These are phyloP conservation scores for Lathyrus sativus DNA, from an alignment of 306 rosid genomes.

Conservation along the genomic window DNA sequence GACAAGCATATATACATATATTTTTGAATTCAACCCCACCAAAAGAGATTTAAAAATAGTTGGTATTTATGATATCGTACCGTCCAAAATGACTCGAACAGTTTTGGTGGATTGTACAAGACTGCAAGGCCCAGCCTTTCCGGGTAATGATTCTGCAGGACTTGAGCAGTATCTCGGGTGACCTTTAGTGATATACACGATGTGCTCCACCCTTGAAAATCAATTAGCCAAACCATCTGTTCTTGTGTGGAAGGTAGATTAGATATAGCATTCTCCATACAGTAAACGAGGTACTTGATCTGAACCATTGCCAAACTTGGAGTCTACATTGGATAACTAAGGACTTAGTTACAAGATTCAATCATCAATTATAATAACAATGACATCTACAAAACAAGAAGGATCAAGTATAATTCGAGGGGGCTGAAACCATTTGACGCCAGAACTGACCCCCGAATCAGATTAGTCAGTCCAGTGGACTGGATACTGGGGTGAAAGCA, in stretches of 20 bases:
- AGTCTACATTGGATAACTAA: slow-evolving; percentile 48
- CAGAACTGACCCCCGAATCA: too few relatives aligned
- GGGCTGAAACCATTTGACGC: too few relatives aligned
- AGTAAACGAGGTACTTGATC: slow-evolving; percentile 70
- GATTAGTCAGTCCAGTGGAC: too few relatives aligned
- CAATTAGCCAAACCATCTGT: slow-evolving; percentile 81
- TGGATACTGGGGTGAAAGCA: too few relatives aligned
- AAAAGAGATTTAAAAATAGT: too few relatives aligned
- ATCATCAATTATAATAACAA: slow-evolving; percentile 14
- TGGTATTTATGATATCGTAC: slow-evolving; percentile 45
- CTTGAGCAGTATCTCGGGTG: slow-evolving; percentile 62
- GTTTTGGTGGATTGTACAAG: slow-evolving; percentile 80
- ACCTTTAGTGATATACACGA: slow-evolving; percentile 62
- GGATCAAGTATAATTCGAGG: not conserved
- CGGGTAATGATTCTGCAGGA: slow-evolving; percentile 81
- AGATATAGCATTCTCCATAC: slow-evolving; percentile 78
- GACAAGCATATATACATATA: not conserved
- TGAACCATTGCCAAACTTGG: slow-evolving; percentile 48
- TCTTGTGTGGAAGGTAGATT: slow-evolving; percentile 55
- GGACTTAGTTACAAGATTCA: slow-evolving; percentile 28
- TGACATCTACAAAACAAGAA: not conserved
- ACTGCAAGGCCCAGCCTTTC: slow-evolving; percentile 79
- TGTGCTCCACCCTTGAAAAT: slow-evolving; percentile 72
- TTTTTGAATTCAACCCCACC: not conserved
- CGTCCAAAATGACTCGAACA: slow-evolving; percentile 87